Base-by-base conservation (phyloP, 495 filamentous ascomycete species). In the Immersiella caudata region DNA sequence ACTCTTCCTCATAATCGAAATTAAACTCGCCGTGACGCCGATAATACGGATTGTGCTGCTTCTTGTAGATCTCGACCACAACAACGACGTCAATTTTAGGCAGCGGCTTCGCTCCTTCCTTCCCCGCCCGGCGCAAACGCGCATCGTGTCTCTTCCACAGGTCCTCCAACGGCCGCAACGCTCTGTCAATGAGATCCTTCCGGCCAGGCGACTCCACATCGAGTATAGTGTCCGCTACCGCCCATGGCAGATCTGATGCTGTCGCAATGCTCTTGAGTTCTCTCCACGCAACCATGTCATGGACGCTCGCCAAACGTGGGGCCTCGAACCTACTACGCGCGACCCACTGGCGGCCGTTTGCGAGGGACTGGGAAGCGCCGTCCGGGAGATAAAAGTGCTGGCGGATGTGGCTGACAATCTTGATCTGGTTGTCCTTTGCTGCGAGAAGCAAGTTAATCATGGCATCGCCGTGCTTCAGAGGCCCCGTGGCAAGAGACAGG, bases 391-490 rank as follows among this genome's bases (percentile, higher is more conserved):
- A 5, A 18, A 54, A 54, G 5, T 24, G 5, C 5, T 54, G 50
- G 50, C 16, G 50, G 5, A 5, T 6, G 6, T 24, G 6, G 21
- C 16, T 5, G 50, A 54, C 18, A 18, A 54, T 24, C 50, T 54
- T 54, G 50, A 54, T 54, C 16, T 54, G 50, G 50, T 54, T 20
- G 50, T 54, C 50, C 50, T 54, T 54, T 18, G 50, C 50, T 54
- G 50, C 50, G 50, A 54, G 50, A 54, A 54, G 50, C 50, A 54
- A 18, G 6, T 54, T 6, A 5, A 54, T 54, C 18, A 54, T 18
- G 6, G 6, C 6, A 6, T 54, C 6, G 50, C 50, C 50, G n/a
- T 54, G 50, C 50, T 54, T 54, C 5, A 5, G 5, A 5, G 50
- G 50, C 5, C 50, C 50, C n/a, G 6, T 6, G 6, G 5, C 6